Evolutionary conservation across 495 filamentous ascomycete species (phyloP).

Genomic region (Darksidea phi): DNA sequence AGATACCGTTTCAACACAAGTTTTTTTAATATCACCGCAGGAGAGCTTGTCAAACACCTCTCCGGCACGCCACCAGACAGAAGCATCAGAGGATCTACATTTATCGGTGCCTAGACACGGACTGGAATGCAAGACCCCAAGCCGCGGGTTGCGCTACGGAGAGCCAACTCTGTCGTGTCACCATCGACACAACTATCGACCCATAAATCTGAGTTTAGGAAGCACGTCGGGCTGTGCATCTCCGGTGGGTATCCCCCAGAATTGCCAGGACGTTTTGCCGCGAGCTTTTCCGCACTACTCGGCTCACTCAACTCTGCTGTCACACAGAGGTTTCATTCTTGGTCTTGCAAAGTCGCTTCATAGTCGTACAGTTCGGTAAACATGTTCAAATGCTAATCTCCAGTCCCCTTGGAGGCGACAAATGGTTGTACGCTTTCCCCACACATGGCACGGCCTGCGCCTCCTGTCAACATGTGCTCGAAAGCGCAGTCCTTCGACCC

Average conservation of each 20-base stretch:
- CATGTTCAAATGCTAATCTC: conserved; percentile 1
- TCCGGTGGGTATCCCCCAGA: not conserved
- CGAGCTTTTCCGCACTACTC: conserved; percentile 25
- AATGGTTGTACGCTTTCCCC: conserved; percentile 3
- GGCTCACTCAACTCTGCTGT: conserved; percentile 1
- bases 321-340: not conserved
- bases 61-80: not conserved
- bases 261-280: not conserved
- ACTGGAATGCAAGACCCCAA: not conserved
- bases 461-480: conserved; percentile 2
- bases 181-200: not conserved
- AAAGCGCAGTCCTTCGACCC: not conserved
- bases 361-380: not conserved
- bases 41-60: conserved; percentile 7
- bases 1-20: not conserved
- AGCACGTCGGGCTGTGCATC: not conserved
- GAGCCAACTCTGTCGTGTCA: too few species aligned
- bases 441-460: conserved; percentile 19
- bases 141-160: too few species aligned
- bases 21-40: not conserved
- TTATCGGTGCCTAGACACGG: not conserved
- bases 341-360: too few species aligned
- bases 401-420: not conserved
- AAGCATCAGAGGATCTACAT: not conserved
- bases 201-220: conserved; percentile 4